phyloP scores from a whole-genome alignment of 75 land plant species.

The Pseudotsuga menziesii region DNA sequence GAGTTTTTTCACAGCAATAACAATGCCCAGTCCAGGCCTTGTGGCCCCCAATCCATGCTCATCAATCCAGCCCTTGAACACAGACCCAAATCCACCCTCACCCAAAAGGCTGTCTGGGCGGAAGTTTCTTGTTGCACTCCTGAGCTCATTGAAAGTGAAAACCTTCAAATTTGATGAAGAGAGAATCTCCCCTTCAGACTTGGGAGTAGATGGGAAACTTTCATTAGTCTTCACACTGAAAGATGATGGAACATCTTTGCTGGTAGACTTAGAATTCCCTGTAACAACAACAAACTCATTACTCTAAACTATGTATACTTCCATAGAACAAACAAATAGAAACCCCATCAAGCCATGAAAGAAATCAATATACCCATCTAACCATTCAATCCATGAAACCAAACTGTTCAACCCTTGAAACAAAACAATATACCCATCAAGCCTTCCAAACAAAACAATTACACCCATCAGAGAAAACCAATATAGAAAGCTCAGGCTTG shows the following conservation, averaged over 20 bases:
- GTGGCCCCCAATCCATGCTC: constrained; percentile 15
- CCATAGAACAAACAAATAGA: neutral
- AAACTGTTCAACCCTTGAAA: neutral
- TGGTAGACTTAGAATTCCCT: constrained; percentile 7
- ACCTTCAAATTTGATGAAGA: constrained; percentile 23
- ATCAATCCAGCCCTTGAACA: constrained; percentile 35
- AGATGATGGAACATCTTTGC: constrained; percentile 11
- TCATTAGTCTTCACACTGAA: constrained; percentile 5
- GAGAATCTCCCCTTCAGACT: constrained; percentile 25
- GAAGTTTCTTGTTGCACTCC: constrained; percentile 31
- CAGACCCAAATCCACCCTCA: constrained; percentile 30
- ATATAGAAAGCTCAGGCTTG: neutral
- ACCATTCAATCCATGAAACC: neutral
- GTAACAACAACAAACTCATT: neutral
- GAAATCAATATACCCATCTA: neutral
- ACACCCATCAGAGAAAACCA: neutral
- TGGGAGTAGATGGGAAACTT: constrained; percentile 17
- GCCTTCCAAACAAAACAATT: neutral
- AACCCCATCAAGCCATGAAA: neutral
- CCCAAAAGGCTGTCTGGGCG: constrained; percentile 30
- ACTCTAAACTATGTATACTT: neutral
- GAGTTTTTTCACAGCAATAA: constrained; percentile 37
- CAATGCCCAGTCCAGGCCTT: constrained; percentile 30
- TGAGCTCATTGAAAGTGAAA: constrained; percentile 33
- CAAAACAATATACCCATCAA: neutral